phyloP scores from a whole-genome alignment of 2,329 filamentous ascomycete species.

The Polychaeton citri region DNA sequence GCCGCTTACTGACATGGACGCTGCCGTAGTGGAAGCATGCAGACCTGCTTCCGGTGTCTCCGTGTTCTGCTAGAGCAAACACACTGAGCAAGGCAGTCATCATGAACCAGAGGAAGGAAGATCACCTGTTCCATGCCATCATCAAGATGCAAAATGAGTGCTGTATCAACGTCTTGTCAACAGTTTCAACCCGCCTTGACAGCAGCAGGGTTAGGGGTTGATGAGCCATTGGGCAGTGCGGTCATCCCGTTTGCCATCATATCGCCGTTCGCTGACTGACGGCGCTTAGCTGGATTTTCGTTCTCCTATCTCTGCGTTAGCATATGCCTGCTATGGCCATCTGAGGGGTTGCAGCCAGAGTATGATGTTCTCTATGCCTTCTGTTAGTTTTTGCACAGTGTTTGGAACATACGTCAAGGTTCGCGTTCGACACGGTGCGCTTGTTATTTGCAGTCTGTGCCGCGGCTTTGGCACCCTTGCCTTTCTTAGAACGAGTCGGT shows the following conservation, averaged over 20 bases:
- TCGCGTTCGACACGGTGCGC: constrained; percentile 30
- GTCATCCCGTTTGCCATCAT: constrained; percentile 5
- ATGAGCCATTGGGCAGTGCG: background rate
- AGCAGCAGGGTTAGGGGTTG: background rate
- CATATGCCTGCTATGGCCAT: background rate
- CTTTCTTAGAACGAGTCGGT: constrained; percentile 30
- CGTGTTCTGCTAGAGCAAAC: too few species aligned
- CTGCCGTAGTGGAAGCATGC: too few species aligned
- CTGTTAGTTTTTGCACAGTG: too few species aligned
- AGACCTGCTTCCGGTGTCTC: too few species aligned
- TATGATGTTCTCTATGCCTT: too few species aligned
- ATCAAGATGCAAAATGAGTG: too few species aligned
- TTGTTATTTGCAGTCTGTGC: constrained; percentile 21
- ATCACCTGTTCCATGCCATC: too few species aligned
- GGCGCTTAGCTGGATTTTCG: constrained; percentile 20
- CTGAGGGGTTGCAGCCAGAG: too few species aligned
- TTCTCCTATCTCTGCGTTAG: constrained; percentile 10
- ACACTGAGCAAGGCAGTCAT: too few species aligned
- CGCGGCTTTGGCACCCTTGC: constrained; percentile 12
- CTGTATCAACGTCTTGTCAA: too few species aligned
- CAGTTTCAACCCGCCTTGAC: background rate
- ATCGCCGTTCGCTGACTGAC: constrained; percentile 10
- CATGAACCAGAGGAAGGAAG: too few species aligned
- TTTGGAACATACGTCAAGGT: constrained; percentile 34
- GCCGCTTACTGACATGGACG: too few species aligned